Evolutionary conservation across 163 green algal species (phyloP), one percentile per base, ranked within the genome.

Genomic region (Trebouxia gelatinosa): DNA sequence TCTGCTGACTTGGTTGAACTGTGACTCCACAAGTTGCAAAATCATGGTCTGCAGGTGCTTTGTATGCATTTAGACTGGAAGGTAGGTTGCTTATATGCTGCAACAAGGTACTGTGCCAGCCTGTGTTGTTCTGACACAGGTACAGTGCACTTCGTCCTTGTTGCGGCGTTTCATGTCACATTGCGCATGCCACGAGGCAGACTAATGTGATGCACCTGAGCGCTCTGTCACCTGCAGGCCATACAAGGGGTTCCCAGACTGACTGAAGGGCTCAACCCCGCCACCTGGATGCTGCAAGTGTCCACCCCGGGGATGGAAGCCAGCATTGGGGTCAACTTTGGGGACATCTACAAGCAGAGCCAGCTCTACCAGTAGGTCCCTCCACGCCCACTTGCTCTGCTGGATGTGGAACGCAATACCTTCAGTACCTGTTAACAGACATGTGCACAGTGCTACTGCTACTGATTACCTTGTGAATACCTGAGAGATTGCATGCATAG

Each of bases 231-330:
- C 54, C 31, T 74, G 29, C 76, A 85, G 81, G 81, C 54, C 5
- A 79, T 85, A 9, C 43, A 61, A 26, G 77, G 77, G 9, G 81
- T 85, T 51, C 81, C 81, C 19, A 39, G 50, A 21, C 65, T 83
- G 65, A 58, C 26, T 35, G 65, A 78, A n/a, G 81, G 81, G 26
- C 72, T 85, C 37, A 85, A 85, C 64, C 81, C 81, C 3, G 81
- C 81, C n/a, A 83, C 81, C 31, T 85, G 81, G 81, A 83, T 85
- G 77, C 81, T 85, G 31, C 81, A 68, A 57, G 75, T 85, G 1
- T 77, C 61, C 35, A 83, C 81, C 16, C 72, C 77, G 16, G 81
- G 57, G 51, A 83, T 83, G 77, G 81, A 85, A 77, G 34, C 40
- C 34, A 76, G 35, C 72, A 82, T 85, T 19, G 81, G 81, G 28